phyloP scores from a whole-genome alignment of 805 yeast species.

The Danielozyma ontarioensis region DNA sequence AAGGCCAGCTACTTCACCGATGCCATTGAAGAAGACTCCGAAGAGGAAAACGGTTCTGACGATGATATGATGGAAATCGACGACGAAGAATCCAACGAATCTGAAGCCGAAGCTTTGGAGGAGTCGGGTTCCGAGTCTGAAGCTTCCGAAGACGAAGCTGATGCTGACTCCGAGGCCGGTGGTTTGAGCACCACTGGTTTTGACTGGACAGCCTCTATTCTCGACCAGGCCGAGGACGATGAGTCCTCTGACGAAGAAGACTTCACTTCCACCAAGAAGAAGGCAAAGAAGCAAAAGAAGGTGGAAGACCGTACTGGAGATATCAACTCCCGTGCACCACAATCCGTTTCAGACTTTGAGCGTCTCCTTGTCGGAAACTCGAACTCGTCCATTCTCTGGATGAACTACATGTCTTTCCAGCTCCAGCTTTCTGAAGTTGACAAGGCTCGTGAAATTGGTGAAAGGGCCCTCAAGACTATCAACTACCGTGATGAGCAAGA shows the following conservation, averaged over 20 bases:
- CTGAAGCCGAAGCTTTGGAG: conserved; percentile 16
- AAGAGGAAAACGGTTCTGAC: conserved; percentile 21
- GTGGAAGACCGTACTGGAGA: conserved; percentile 83
- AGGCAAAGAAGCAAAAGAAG: conserved; percentile 36
- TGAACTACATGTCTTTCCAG: conserved; percentile 98
- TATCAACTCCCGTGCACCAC: conserved; percentile 80
- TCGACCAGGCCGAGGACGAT: conserved; percentile 69
- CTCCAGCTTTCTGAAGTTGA: conserved; percentile 90
- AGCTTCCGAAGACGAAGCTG: conserved; percentile 2
- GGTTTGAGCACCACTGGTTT: conserved; percentile 85
- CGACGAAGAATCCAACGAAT: conserved; percentile 19
- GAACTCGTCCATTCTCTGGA: conserved; percentile 90
- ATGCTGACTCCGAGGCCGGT: conserved; percentile 14
- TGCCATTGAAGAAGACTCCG: conserved; percentile 27
- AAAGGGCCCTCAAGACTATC: conserved; percentile 87
- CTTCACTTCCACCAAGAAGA: conserved; percentile 52
- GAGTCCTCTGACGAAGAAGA: conserved; percentile 52
- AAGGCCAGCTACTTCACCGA: conserved; percentile 80
- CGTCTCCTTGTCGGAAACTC: conserved; percentile 89
- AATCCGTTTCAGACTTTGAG: conserved; percentile 88
- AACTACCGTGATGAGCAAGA: conserved; percentile 89
- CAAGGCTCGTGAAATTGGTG: conserved; percentile 89
- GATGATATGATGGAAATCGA: conserved; percentile 14
- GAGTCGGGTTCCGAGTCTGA: conserved; percentile 6
- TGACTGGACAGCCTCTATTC: conserved; percentile 91